A percentile compares a stretch with the other conserved stretches of the same genome.
These are phyloP conservation scores for Aciculoconidium aculeatum DNA, from an alignment of 805 yeast genomes.

Conservation along the genomic window DNA sequence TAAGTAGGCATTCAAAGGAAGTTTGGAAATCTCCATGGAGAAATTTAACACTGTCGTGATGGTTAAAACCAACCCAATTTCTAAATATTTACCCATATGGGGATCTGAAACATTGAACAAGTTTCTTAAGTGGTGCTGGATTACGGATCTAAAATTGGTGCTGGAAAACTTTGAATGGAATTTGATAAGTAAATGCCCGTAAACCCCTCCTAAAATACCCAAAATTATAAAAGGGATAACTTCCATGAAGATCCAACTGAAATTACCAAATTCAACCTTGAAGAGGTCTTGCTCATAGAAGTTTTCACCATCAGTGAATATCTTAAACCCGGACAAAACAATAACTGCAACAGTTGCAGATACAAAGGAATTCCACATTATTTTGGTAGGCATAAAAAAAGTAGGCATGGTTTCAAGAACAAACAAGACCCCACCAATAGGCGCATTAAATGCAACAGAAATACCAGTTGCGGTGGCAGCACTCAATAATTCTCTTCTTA, in stretches of 20 bases:
- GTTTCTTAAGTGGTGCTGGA: slow-evolving; percentile 17
- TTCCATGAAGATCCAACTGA: slow-evolving; percentile 69
- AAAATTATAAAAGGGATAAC: slow-evolving; percentile 64
- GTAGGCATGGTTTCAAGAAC: slow-evolving; percentile 64
- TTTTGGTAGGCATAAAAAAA: slow-evolving; percentile 54
- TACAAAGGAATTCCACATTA: slow-evolving; percentile 81
- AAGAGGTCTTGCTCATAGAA: slow-evolving; percentile 45
- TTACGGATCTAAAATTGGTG: slow-evolving; percentile 27
- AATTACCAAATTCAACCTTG: slow-evolving; percentile 61
- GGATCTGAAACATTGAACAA: slow-evolving; percentile 12
- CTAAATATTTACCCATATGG: slow-evolving; percentile 33
- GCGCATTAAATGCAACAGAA: slow-evolving; percentile 79
- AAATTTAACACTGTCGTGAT: slow-evolving; percentile 52
- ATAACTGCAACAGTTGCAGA: slow-evolving; percentile 71
- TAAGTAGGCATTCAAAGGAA: slow-evolving; percentile 52
- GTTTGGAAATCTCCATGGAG: slow-evolving; percentile 47
- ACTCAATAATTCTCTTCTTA: slow-evolving; percentile 57
- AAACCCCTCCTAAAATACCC: slow-evolving; percentile 65
- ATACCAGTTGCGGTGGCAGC: slow-evolving; percentile 84
- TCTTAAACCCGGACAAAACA: slow-evolving; percentile 39
- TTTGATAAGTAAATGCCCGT: slow-evolving; percentile 50
- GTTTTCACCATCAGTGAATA: slow-evolving; percentile 35
- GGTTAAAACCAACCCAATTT: slow-evolving; percentile 42
- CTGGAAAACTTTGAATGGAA: slow-evolving; percentile 34
- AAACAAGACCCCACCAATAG: slow-evolving; percentile 83